A percentile compares a stretch with the other conserved stretches of the same genome.
Evolutionary conservation across 2,329 filamentous ascomycete species (phyloP).

Genomic region (Fusarium camptoceras): DNA sequence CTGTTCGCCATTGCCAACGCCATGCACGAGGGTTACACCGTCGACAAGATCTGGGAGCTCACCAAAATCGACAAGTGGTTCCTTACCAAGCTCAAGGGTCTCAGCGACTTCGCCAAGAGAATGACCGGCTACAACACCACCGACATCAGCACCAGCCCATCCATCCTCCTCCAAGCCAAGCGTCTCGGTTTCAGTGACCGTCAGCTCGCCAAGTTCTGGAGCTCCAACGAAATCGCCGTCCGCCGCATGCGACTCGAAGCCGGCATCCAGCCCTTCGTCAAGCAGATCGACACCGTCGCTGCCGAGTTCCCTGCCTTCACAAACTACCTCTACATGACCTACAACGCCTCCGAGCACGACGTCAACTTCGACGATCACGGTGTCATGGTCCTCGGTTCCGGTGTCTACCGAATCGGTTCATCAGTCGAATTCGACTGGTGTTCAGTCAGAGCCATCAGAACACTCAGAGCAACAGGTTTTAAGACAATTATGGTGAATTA

Average conservation of each 20-base stretch:
- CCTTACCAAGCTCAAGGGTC: conserved; percentile 87
- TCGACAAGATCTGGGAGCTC: conserved; percentile 97
- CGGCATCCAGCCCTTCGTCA: conserved; percentile 88
- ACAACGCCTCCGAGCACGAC: conserved; percentile 90
- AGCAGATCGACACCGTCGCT: conserved; percentile 98
- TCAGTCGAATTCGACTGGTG: conserved; percentile 99
- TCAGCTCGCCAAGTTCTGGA: conserved; percentile 93
- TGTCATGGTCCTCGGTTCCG: conserved; percentile 95
- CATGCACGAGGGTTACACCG: conserved; percentile 92
- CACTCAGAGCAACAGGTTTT: conserved; percentile 82
- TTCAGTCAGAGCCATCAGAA: conserved; percentile 92
- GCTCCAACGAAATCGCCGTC: conserved; percentile 92
- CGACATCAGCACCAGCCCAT: conserved; percentile 72
- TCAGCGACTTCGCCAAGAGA: conserved; percentile 87
- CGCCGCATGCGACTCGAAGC: conserved; percentile 86
- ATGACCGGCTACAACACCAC: conserved; percentile 75
- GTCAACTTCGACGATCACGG: conserved; percentile 88
- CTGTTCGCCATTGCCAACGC: conserved; percentile 98
- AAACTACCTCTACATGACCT: conserved; percentile 96
- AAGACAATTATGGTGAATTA: conserved; percentile 98
- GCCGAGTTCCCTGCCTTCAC: conserved; percentile 95
- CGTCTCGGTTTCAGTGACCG: conserved; percentile 93
- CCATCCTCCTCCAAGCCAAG: conserved; percentile 85
- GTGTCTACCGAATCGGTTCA: conserved; percentile 96
- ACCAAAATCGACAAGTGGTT: conserved; percentile 99